Conservation (phyloP, 345 rosid genomes). For the Psidium friedrichsthalianum region DNA sequence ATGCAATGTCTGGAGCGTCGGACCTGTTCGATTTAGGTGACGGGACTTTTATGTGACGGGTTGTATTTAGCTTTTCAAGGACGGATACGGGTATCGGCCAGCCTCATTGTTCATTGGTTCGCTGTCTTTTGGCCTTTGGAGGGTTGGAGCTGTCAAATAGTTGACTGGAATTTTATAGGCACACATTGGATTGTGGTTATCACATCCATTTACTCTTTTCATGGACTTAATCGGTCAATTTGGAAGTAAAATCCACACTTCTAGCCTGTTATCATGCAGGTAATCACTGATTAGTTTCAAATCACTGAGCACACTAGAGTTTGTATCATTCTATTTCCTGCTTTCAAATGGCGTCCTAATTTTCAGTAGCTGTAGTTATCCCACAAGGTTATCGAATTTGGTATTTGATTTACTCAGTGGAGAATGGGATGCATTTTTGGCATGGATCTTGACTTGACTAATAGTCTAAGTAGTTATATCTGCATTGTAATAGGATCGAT, state of each 20-base stretch:
- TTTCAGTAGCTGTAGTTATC: background rate
- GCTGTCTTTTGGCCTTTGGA: background rate
- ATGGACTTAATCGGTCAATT: background rate
- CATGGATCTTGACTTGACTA: background rate
- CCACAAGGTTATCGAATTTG: background rate
- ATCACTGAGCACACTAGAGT: background rate
- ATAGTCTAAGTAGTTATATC: background rate
- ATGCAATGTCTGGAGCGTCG: background rate
- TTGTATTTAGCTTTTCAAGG: background rate
- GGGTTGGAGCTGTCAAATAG: background rate
- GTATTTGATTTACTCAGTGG: background rate
- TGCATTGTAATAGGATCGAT: background rate
- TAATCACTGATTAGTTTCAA: background rate
- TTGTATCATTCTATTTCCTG: background rate
- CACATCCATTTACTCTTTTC: background rate
- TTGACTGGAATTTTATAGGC: background rate
- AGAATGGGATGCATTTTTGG: background rate
- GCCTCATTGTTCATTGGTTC: background rate
- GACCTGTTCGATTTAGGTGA: background rate
- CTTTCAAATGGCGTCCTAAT: background rate
- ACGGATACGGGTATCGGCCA: background rate
- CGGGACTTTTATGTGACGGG: background rate
- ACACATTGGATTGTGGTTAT: background rate
- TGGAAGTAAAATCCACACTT: background rate
- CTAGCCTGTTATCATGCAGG: background rate